Base-by-base conservation (phyloP, 2,329 filamentous ascomycete genomes). In the Macrophomina tecta region DNA sequence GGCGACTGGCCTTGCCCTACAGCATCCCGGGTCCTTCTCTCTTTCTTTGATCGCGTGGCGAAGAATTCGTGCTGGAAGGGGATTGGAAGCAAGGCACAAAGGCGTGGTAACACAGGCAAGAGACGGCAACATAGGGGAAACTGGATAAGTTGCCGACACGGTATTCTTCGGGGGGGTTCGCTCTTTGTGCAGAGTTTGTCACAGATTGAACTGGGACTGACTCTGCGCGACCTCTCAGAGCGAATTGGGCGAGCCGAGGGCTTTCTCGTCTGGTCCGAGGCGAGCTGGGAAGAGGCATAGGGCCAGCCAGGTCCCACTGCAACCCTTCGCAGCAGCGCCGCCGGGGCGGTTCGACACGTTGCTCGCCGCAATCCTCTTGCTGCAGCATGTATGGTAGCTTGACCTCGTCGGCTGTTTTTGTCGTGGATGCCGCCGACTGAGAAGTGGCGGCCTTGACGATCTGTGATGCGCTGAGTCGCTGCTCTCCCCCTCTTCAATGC, bases 171-270 rank as follows among this genome's bases (percentile, higher is more conserved):
- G 51, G 23, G 11, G 49, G 14, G 14, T 38, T 38, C 11, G 36
- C 49, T 28, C 45, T 62, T 62, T 62, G 45, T 62, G 32, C 16
- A 30, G 11, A 45, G n/a, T 23, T 32, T 62, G 58, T 62, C 32
- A 23, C 58, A 62, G 58, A 23, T 23, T 23, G 23, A 23, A 3
- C 23, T 3, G 23, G 23, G 23, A 62, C 30, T 38, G 58, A 49
- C 42, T 62, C 58, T 62, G 58, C 58, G 58, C 32, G 32, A 62
- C 58, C 58, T 62, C 42, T 62, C 58, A 62, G 38, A 49, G 34
- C 48, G 11, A n/a, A 30, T 51, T 23, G 23, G 48, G 18, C 9
- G 48, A 30, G 48, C 55, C 18, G 36, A 42, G 55, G 38, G 3
- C 52, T 12, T 23, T 55, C 52, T n/a, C 18, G 7, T 38, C 38